Base-by-base conservation (phyloP, 2,329 filamentous ascomycete genomes). In the Emmonsia crescens region DNA sequence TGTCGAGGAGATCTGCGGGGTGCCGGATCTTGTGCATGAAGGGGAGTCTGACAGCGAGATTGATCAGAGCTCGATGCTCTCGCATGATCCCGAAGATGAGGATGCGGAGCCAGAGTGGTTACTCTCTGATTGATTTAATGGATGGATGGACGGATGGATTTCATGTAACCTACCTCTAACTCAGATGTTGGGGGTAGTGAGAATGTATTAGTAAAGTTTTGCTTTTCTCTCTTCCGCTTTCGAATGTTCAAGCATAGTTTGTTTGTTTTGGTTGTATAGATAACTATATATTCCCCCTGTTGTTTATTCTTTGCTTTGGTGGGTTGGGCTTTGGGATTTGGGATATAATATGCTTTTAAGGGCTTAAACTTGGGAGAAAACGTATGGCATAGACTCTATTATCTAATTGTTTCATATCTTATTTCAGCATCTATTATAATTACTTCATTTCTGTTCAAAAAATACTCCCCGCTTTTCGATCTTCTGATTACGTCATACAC, bases 101-200 rank as follows among this genome's bases (percentile, higher is more conserved):
- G 84, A 86, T 69, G 83, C 83, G 2, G 83, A 86, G 64, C 84
- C 84, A 2, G 83, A 86, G 51, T 87, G 84, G 84, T 70, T 87
- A 56, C 71, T 80, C 65, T 76, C 68, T 59, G 71, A 74, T 66
- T 72, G 65, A 49, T 29, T 16, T 19, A 14, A 3, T 16, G 5
- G 5, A 2, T 10, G 12, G n/a, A n/a, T n/a, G n/a, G n/a, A n/a
- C n/a, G n/a, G n/a, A n/a, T n/a, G n/a, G n/a, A n/a, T n/a, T n/a
- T n/a, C n/a, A n/a, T n/a, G n/a, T n/a, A n/a, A n/a, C n/a, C n/a
- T n/a, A n/a, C n/a, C n/a, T n/a, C n/a, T n/a, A n/a, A n/a, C n/a
- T n/a, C n/a, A n/a, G n/a, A n/a, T n/a, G n/a, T n/a, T n/a, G n/a
- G n/a, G n/a, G n/a, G n/a, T n/a, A n/a, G n/a, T n/a, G n/a, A n/a